phyloP scores from a whole-genome alignment of 352 stramenopile species.

The Aphanomyces cochlioides region DNA sequence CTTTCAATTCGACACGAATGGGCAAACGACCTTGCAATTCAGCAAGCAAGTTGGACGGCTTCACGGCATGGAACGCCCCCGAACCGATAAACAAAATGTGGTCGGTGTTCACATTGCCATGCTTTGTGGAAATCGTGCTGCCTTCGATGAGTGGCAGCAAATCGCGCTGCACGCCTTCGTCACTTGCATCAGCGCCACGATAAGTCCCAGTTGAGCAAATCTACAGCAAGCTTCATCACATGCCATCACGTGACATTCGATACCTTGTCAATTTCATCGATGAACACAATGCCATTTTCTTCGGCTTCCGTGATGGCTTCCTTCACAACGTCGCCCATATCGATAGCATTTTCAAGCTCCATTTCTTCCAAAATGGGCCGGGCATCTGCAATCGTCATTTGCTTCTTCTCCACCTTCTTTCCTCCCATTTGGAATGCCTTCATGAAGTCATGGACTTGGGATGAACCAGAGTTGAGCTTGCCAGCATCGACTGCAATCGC shows the following conservation, averaged over 20 bases:
- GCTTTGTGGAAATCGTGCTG: constrained; percentile 96
- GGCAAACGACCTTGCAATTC: constrained; percentile 98
- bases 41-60: constrained; percentile 97
- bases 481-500: constrained; percentile 71
- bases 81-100: constrained; percentile 99
- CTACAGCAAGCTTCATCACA: constrained; percentile 7
- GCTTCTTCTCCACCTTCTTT: constrained; percentile 89
- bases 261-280: constrained; percentile 99
- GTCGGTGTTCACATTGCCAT: constrained; percentile 99
- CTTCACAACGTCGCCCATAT: constrained; percentile 85
- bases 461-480: constrained; percentile 61
- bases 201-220: constrained; percentile 96
- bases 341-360: constrained; percentile 93
- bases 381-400: constrained; percentile 92
- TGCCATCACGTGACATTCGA: background rate
- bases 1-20: constrained; percentile 98
- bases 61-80: constrained; percentile 97
- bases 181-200: constrained; percentile 93
- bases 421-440: constrained; percentile 49
- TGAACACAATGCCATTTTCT: constrained; percentile 99
- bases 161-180: constrained; percentile 98
- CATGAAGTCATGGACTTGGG: constrained; percentile 49
- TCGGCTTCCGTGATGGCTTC: constrained; percentile 91
- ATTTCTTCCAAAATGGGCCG: constrained; percentile 93
- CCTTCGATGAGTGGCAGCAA: constrained; percentile 98